phyloP scores from a whole-genome alignment of 257 asterid species.

The Solanum medicagineum region DNA sequence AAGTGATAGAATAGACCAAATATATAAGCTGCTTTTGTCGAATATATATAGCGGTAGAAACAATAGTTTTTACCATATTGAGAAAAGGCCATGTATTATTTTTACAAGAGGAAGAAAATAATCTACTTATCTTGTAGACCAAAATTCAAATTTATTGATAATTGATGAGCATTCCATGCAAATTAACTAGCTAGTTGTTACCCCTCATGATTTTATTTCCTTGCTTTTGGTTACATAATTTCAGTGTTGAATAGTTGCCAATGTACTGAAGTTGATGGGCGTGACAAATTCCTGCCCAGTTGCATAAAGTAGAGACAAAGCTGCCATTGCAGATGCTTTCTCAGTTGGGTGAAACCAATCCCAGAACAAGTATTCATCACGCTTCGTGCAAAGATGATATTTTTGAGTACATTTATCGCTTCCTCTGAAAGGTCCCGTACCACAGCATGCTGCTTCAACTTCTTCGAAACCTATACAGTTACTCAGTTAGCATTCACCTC shows the following conservation, averaged over 20 bases:
- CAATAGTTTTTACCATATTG: neutral
- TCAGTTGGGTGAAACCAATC: constrained; percentile 52
- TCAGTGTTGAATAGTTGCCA: constrained; percentile 4
- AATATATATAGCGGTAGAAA: neutral
- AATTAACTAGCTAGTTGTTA: neutral
- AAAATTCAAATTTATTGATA: neutral
- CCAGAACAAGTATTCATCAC: constrained; percentile 32
- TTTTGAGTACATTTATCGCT: constrained; percentile 14
- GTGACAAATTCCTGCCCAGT: constrained; percentile 4
- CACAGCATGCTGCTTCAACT: constrained; percentile 47
- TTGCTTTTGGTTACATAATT: neutral
- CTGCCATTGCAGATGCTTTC: constrained; percentile 28
- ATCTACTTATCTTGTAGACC: neutral
- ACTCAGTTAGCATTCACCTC: no score
- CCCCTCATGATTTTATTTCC: neutral
- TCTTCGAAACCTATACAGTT: constrained; percentile 9
- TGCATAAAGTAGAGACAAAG: constrained; percentile 6
- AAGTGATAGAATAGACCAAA: neutral
- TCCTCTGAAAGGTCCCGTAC: constrained; percentile 27
- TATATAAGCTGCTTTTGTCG: neutral
- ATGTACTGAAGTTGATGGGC: constrained; percentile 13
- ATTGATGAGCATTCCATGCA: neutral
- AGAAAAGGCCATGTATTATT: neutral
- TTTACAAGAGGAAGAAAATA: neutral
- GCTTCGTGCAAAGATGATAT: constrained; percentile 28